phyloP scores from a whole-genome alignment of 2,329 filamentous ascomycete species.

The Xylariaceae sp. region DNA sequence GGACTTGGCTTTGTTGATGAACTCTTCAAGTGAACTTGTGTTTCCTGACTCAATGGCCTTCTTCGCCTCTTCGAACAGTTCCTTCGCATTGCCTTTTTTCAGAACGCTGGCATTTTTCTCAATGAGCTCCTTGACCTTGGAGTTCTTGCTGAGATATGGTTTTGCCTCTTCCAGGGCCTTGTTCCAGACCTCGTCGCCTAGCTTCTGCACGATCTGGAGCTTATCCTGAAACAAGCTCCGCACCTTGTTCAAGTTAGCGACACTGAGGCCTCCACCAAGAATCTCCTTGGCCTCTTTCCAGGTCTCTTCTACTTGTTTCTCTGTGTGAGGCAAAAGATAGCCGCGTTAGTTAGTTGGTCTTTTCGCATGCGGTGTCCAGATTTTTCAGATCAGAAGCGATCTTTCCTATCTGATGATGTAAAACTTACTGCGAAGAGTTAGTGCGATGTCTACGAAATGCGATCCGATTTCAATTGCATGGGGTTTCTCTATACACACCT shows the following conservation, averaged over 20 bases:
- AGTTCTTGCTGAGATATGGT: conserved; percentile 72
- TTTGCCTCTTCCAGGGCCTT: conserved; percentile 69
- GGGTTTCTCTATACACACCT: conserved; percentile 34
- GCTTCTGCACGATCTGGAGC: conserved; percentile 61
- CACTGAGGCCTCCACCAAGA: conserved; percentile 58
- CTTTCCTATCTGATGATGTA: too few relatives aligned
- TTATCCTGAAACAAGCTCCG: conserved; percentile 68
- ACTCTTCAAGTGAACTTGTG: conserved; percentile 56
- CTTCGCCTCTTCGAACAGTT: conserved; percentile 63
- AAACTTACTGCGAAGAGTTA: too few relatives aligned
- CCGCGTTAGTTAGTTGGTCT: too few relatives aligned
- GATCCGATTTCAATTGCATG: too few relatives aligned
- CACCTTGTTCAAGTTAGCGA: conserved; percentile 51
- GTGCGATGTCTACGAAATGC: too few relatives aligned
- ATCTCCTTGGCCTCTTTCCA: conserved; percentile 66
- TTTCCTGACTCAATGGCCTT: conserved; percentile 61
- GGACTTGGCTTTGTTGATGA: conserved; percentile 62
- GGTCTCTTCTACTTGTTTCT: conserved; percentile 72
- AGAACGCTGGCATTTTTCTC: conserved; percentile 68
- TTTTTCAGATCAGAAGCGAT: too few relatives aligned
- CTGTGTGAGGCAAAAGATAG: too few relatives aligned
- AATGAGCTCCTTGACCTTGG: conserved; percentile 69
- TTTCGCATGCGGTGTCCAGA: too few relatives aligned
- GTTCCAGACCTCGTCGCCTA: conserved; percentile 70
- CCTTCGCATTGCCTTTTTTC: conserved; percentile 63